Evolutionary conservation across 371 early-diverging fungal species (phyloP).

Genomic region (Mucor racemosus): DNA sequence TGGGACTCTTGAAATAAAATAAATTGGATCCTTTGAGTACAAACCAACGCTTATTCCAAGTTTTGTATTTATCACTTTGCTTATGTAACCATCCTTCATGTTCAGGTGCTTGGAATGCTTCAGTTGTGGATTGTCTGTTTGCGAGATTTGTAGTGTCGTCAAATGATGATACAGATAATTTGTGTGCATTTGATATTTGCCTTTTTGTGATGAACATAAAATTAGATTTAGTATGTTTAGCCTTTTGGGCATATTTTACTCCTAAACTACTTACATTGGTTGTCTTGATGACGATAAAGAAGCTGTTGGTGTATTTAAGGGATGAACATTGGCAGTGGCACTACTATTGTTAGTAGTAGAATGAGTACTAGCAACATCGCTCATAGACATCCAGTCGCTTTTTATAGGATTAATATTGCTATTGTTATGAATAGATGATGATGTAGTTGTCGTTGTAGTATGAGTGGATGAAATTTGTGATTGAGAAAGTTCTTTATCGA

Average conservation of each 20-base stretch:
- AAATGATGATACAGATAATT: constrained; percentile 38
- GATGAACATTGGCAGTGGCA: background rate
- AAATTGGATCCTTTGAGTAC: constrained; percentile 66
- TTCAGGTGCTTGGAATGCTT: constrained; percentile 43
- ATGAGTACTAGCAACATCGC: background rate
- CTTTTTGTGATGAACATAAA: background rate
- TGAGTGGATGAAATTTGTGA: background rate
- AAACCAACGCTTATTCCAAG: constrained; percentile 75
- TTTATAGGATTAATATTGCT: background rate
- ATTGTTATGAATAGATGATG: background rate
- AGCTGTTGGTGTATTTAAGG: constrained; percentile 14
- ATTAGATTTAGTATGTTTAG: background rate
- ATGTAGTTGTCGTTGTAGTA: background rate
- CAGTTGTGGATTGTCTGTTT: constrained; percentile 21
- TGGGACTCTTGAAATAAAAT: constrained; percentile 68
- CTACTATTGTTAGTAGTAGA: background rate
- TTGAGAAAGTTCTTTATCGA: constrained; percentile 8
- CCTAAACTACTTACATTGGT: constrained; percentile 20
- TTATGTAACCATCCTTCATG: constrained; percentile 71
- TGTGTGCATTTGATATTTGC: constrained; percentile 24
- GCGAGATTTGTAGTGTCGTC: constrained; percentile 18
- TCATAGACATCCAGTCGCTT: constrained; percentile 12
- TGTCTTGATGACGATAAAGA: constrained; percentile 21
- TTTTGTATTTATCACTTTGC: constrained; percentile 67
- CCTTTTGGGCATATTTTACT: background rate